Conservation (phyloP, 345 rosid species). For the Boechera divaricarpa region DNA sequence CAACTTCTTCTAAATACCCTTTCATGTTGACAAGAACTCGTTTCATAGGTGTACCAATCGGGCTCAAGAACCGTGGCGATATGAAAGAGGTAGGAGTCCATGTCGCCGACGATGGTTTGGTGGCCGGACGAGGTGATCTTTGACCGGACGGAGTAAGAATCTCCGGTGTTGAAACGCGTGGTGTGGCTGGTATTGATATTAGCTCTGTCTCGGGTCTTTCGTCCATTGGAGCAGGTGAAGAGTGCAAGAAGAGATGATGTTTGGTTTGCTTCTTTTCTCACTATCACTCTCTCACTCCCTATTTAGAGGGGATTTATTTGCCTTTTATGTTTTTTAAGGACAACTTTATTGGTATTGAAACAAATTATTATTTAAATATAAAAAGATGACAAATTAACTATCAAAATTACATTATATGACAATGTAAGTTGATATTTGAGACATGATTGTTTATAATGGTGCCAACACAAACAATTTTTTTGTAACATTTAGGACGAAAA, state of each 20-base stretch:
- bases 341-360: constrained; percentile 24
- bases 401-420: neutral
- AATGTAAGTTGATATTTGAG: neutral
- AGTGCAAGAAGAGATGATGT: constrained; percentile 4
- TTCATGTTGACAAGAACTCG: constrained; percentile 93
- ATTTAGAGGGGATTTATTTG: constrained; percentile 10
- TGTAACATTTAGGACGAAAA: neutral
- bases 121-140: constrained; percentile 90
- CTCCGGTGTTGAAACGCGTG: constrained; percentile 94
- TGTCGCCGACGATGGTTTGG: constrained; percentile 66
- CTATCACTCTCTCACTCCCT: constrained; percentile 17
- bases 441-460: neutral
- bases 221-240: constrained; percentile 52
- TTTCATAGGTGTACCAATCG: constrained; percentile 98
- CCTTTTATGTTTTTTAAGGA: neutral
- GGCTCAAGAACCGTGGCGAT: constrained; percentile 92
- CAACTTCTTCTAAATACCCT: constrained; percentile 89
- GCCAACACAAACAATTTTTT: neutral
- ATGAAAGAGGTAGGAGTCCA: constrained; percentile 98
- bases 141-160: constrained; percentile 92
- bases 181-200: constrained; percentile 95
- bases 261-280: neutral
- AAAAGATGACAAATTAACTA: neutral
- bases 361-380: neutral
- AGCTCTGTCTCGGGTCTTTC: constrained; percentile 99